Conservation (phyloP, 192 early-diverging fungal species). For the Coemansia sp. region DNA sequence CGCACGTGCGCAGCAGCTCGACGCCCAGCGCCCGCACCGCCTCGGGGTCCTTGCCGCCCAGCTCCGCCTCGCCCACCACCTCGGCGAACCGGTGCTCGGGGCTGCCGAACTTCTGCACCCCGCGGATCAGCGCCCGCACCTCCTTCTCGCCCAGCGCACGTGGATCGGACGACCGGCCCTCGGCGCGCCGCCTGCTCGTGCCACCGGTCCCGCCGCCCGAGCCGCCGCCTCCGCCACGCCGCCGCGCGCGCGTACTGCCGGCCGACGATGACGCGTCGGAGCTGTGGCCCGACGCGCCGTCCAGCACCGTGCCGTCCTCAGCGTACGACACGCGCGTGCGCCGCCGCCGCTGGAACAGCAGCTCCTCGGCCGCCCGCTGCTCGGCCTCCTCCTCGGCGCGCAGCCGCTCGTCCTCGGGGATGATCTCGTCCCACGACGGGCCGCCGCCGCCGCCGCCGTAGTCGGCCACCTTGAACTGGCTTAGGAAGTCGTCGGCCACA, state of each 20-base stretch:
- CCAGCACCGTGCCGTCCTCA: conserved; percentile 54
- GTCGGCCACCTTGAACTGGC: conserved; percentile 92
- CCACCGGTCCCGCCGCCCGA: conserved; percentile 1
- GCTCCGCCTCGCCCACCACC: conserved; percentile 77
- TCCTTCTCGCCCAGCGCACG: conserved; percentile 72
- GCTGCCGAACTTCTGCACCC: conserved; percentile 81
- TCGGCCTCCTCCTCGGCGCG: conserved; percentile 66
- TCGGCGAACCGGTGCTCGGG: conserved; percentile 75
- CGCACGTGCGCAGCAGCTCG: conserved; percentile 56
- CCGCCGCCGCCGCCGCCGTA: conserved; percentile 68
- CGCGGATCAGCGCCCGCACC: conserved; percentile 73
- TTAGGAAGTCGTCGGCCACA: conserved; percentile 86
- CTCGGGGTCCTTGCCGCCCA: conserved; percentile 63
- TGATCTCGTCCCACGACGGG: conserved; percentile 93
- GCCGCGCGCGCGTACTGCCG: conserved; percentile 31
- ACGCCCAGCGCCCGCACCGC: conserved; percentile 46
- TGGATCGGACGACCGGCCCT: conserved; percentile 41
- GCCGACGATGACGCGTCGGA: conserved; percentile 33
- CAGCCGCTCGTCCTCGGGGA: conserved; percentile 82
- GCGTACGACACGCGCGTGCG: conserved; percentile 64
- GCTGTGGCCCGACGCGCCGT: conserved; percentile 25
- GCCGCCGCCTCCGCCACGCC: conserved; percentile 28
- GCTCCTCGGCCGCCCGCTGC: conserved; percentile 58
- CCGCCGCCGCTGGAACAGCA: conserved; percentile 56
- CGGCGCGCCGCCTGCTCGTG: conserved; percentile 28